phyloP scores from a whole-genome alignment of 441 rosid genomes.

The Pelargonium citronellum region DNA sequence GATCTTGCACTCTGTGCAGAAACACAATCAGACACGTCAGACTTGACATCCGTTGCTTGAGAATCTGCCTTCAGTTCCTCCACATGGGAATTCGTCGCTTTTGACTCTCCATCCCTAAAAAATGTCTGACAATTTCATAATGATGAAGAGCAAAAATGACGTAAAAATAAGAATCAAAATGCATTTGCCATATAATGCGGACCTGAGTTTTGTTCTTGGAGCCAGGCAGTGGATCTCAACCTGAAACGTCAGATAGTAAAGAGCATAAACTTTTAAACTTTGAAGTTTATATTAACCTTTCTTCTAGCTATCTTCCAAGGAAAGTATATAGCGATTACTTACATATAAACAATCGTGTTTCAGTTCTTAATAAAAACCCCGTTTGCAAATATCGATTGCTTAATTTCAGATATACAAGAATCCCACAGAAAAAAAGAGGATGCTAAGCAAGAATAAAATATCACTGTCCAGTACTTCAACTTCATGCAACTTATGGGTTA shows the following conservation, averaged over 20 bases:
- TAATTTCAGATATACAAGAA: not conserved
- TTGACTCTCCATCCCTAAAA: slow-evolving; percentile 38
- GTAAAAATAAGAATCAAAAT: not conserved
- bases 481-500: not conserved
- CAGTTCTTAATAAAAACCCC: not conserved
- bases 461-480: not conserved
- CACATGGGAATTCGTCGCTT: slow-evolving; percentile 24
- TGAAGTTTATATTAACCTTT: not conserved
- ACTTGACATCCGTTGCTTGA: slow-evolving; percentile 27
- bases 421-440: not conserved
- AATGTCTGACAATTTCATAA: slow-evolving; percentile 1
- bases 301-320: not conserved
- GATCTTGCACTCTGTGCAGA: slow-evolving; percentile 22
- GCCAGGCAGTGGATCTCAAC: slow-evolving; percentile 45
- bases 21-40: slow-evolving; percentile 31
- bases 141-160: not conserved
- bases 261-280: slow-evolving; percentile 6
- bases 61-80: slow-evolving; percentile 24
- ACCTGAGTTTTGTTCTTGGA: slow-evolving; percentile 46
- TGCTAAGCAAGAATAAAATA: not conserved
- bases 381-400: not conserved
- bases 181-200: slow-evolving; percentile 6
- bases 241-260: slow-evolving; percentile 29
- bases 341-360: not conserved
- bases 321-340: not conserved